Evolutionary conservation across 208 protist species (phyloP).

Genomic region (Vickermania spadyakhi): DNA sequence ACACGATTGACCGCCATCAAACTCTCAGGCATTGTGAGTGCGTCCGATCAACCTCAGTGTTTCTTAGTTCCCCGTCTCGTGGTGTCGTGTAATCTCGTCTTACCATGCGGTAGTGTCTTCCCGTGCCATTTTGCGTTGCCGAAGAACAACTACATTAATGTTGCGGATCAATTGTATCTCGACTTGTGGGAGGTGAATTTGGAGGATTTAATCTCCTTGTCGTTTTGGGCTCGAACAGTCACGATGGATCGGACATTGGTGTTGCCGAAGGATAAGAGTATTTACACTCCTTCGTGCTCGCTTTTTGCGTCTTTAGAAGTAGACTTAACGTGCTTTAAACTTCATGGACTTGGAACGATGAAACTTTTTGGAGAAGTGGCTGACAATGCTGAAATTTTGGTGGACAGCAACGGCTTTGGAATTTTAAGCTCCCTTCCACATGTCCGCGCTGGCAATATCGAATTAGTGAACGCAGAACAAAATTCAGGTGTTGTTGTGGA

Average conservation of each 20-base stretch:
- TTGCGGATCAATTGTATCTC: not conserved
- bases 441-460: not conserved
- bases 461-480: not conserved
- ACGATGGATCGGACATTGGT: not conserved
- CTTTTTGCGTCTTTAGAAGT: not conserved
- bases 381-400: not conserved
- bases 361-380: not conserved
- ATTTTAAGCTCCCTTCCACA: not conserved
- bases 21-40: not conserved
- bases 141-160: not conserved
- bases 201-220: not conserved
- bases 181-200: not conserved
- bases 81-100: not conserved
- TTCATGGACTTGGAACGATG: not conserved
- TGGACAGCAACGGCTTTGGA: conserved; percentile 2
- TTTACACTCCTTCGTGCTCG: not conserved
- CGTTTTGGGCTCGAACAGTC: not conserved
- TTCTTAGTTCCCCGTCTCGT: not conserved
- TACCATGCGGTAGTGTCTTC: not conserved
- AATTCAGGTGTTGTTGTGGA: not conserved
- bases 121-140: not conserved
- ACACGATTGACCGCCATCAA: not conserved
- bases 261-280: not conserved
- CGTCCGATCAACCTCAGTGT: not conserved
- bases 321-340: not conserved